Evolutionary conservation across 2,329 filamentous ascomycete genomes (phyloP).

Genomic region (Cercospora beticola): DNA sequence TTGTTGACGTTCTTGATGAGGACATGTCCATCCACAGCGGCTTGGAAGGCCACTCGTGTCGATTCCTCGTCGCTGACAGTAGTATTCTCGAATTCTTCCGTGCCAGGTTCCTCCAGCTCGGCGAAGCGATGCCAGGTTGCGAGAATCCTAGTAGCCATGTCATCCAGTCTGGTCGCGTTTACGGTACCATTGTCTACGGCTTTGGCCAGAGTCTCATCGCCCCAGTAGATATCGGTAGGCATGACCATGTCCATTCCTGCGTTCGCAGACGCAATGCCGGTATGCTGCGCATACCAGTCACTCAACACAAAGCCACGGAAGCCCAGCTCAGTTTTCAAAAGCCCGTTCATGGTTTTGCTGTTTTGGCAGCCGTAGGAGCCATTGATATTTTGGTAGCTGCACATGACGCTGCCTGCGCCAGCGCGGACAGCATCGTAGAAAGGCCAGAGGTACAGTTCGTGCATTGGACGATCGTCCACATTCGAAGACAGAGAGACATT

Average conservation of each 20-base stretch:
- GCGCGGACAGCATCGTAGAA: constrained; percentile 70
- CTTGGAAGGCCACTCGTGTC: constrained; percentile 51
- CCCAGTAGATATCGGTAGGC: constrained; percentile 31
- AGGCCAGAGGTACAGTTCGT: constrained; percentile 60
- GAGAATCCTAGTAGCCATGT: constrained; percentile 38
- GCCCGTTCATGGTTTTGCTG: constrained; percentile 64
- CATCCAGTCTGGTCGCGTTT: constrained; percentile 34
- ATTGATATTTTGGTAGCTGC: constrained; percentile 62
- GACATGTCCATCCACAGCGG: constrained; percentile 62
- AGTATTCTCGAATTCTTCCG: constrained; percentile 52
- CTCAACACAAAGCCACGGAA: constrained; percentile 45
- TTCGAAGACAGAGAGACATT: constrained; percentile 47
- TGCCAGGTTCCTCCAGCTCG: constrained; percentile 40
- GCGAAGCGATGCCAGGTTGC: constrained; percentile 31
- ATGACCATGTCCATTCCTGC: constrained; percentile 38
- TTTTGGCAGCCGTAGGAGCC: constrained; percentile 64
- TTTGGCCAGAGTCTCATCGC: constrained; percentile 29
- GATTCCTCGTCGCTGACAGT: constrained; percentile 55
- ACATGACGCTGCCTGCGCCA: constrained; percentile 79
- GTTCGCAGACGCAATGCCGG: constrained; percentile 33
- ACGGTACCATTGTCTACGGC: constrained; percentile 39
- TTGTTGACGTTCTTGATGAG: constrained; percentile 60
- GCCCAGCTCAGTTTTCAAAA: constrained; percentile 63
- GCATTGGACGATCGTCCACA: constrained; percentile 33
- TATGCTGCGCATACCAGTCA: constrained; percentile 47